Conservation (phyloP, 371 early-diverging fungal species). For the Mortierella sp. region DNA sequence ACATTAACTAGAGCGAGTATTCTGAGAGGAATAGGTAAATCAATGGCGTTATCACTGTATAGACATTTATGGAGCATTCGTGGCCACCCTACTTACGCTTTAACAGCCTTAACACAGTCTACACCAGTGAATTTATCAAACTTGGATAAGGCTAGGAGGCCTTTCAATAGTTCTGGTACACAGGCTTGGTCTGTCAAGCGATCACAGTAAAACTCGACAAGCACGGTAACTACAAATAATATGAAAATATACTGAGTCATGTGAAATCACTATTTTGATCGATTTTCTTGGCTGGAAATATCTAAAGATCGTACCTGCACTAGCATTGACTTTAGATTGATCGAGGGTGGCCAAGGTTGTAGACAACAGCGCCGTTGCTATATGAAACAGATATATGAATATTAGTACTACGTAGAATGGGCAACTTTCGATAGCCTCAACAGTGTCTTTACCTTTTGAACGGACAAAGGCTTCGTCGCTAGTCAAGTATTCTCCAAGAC, state of each 20-base stretch:
- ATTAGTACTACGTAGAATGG: background rate
- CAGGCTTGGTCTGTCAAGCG: conserved; percentile 80
- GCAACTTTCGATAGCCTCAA: background rate
- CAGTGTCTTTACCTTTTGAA: conserved; percentile 77
- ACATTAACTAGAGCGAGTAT: conserved; percentile 69
- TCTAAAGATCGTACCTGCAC: conserved; percentile 37
- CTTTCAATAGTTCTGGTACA: conserved; percentile 77
- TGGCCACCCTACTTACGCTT: conserved; percentile 59
- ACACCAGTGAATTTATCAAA: conserved; percentile 70
- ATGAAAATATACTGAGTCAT: background rate
- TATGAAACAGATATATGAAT: background rate
- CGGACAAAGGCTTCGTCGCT: conserved; percentile 86
- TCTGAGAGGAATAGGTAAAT: conserved; percentile 26
- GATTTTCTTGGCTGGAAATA: background rate
- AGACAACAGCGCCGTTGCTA: conserved; percentile 52
- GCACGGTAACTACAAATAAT: conserved; percentile 65
- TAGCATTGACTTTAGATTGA: conserved; percentile 54
- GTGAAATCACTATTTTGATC: background rate
- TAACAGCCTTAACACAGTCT: conserved; percentile 68
- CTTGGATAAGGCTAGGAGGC: conserved; percentile 70
- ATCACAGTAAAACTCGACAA: conserved; percentile 84
- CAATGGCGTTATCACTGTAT: background rate
- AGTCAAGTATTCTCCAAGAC: conserved; percentile 83
- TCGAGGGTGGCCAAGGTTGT: conserved; percentile 56
- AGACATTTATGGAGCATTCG: background rate